Evolutionary conservation across 2,329 filamentous ascomycete genomes (phyloP).

Genomic region (Aspergillus sclerotialis): DNA sequence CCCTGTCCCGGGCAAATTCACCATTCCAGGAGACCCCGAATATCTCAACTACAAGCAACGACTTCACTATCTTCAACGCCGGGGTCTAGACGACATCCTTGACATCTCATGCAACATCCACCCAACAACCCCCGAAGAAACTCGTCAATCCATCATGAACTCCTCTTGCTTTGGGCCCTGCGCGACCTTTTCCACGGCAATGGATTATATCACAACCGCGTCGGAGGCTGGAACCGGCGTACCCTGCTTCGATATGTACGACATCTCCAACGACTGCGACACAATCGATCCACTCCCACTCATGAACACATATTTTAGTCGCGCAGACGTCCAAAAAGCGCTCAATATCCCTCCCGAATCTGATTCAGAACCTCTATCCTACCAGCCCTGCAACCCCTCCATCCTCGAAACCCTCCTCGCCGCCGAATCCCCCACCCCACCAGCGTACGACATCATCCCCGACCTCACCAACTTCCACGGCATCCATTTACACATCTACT

Average conservation of each 20-base stretch:
- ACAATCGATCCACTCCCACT: constrained; percentile 16
- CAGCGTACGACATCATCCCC: constrained; percentile 27
- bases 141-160: constrained; percentile 25
- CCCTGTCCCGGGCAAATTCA: constrained; percentile 23
- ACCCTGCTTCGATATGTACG: constrained; percentile 27
- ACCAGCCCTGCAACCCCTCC: constrained; percentile 23
- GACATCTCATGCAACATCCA: constrained; percentile 16
- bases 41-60: constrained; percentile 19
- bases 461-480: constrained; percentile 23
- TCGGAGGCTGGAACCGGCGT: constrained; percentile 7
- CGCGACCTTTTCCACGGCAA: constrained; percentile 28
- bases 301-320: constrained; percentile 26
- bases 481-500: constrained; percentile 29
- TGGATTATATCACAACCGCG: constrained; percentile 20
- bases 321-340: constrained; percentile 24
- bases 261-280: constrained; percentile 26
- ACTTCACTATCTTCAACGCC: constrained; percentile 6
- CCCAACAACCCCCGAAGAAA: constrained; percentile 16
- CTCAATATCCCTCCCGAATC: constrained; percentile 18
- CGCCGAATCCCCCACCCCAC: constrained; percentile 16
- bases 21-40: constrained; percentile 25
- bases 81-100: constrained; percentile 8
- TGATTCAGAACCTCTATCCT: constrained; percentile 10
- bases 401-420: constrained; percentile 20
- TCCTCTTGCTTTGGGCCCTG: constrained; percentile 30